A percentile compares a stretch with the other conserved stretches of the same genome.
Evolutionary conservation across 2,329 filamentous ascomycete species (phyloP).

Genomic region (Incumbomyces delicatus): DNA sequence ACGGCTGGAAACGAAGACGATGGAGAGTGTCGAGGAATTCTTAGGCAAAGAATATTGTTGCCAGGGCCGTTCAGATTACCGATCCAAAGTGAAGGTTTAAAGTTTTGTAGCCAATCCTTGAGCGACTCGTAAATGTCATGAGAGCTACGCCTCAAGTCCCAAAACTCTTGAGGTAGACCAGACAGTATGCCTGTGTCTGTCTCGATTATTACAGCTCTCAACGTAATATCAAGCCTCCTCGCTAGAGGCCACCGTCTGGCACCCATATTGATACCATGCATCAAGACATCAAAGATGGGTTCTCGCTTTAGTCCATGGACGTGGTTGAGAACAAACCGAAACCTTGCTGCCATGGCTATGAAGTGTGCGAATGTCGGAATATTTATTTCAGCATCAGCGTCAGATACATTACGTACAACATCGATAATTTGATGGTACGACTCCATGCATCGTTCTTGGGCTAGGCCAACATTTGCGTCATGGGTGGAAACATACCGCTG

Average conservation of each 20-base stretch:
- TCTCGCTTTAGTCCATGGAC: constrained; percentile 9
- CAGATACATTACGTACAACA: constrained; percentile 16
- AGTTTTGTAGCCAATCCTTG: constrained; percentile 15
- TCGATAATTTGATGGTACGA: constrained; percentile 16
- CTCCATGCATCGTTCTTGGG: constrained; percentile 15
- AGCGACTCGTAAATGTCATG: constrained; percentile 18
- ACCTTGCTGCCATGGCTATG: constrained; percentile 16
- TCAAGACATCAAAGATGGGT: constrained; percentile 18
- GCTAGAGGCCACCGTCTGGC: constrained; percentile 19
- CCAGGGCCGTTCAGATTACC: constrained; percentile 1
- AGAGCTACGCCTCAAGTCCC: constrained; percentile 15
- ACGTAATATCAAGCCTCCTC: constrained; percentile 16
- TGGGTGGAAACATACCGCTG: constrained; percentile 13
- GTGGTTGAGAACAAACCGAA: constrained; percentile 16
- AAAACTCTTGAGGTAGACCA: constrained; percentile 8
- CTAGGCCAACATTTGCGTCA: constrained; percentile 7
- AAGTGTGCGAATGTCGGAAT: constrained; percentile 14
- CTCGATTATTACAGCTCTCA: constrained; percentile 18
- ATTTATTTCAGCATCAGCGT: constrained; percentile 19
- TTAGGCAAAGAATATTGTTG: neutral
- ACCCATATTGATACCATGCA: constrained; percentile 21
- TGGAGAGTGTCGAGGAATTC: neutral
- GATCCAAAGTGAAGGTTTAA: constrained; percentile 8
- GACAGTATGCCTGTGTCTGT: constrained; percentile 8
- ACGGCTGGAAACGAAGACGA: neutral